Conservation (phyloP, 345 rosid species). For the Tarenaya hassleriana region DNA sequence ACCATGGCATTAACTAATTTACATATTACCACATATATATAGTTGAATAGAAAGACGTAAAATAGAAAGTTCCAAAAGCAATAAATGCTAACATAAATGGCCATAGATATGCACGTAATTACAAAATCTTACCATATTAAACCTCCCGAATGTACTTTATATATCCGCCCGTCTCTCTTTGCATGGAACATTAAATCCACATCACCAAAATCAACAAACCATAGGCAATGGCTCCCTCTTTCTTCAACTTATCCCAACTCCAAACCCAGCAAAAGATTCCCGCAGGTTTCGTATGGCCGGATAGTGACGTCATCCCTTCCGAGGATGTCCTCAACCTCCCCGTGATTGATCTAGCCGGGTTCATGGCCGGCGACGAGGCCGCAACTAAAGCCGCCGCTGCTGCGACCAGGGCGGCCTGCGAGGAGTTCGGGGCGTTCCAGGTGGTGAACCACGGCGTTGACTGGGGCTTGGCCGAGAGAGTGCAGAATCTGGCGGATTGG, state of each 20-base stretch:
- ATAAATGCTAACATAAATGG: too few relatives aligned
- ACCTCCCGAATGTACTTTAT: too few relatives aligned
- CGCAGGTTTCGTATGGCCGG: slow-evolving; percentile 39
- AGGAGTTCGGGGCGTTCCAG: slow-evolving; percentile 55
- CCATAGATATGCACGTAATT: too few relatives aligned
- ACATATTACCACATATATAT: too few relatives aligned
- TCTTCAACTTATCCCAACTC: slow-evolving; percentile 24
- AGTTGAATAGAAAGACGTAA: too few relatives aligned
- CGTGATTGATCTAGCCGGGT: slow-evolving; percentile 39
- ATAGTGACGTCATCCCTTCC: slow-evolving; percentile 26
- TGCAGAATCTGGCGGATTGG: slow-evolving; percentile 23
- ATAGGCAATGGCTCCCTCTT: slow-evolving; percentile 16
- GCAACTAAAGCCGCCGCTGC: slow-evolving; percentile 28
- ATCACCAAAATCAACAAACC: too few relatives aligned
- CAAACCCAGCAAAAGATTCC: slow-evolving; percentile 29
- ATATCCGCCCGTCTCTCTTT: too few relatives aligned
- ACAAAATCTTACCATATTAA: too few relatives aligned
- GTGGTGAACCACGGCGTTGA: slow-evolving; percentile 59
- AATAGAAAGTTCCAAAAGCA: too few relatives aligned
- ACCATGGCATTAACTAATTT: too few relatives aligned
- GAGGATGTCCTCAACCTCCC: slow-evolving; percentile 39
- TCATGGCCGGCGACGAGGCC: slow-evolving; percentile 34
- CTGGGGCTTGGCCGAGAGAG: slow-evolving; percentile 29
- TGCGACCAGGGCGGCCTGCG: slow-evolving; percentile 39
- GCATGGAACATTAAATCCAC: too few relatives aligned